A percentile compares a stretch with the other conserved stretches of the same genome.
phyloP scores from a whole-genome alignment of 2,329 filamentous ascomycete genomes.

The Colletotrichum abscissum region DNA sequence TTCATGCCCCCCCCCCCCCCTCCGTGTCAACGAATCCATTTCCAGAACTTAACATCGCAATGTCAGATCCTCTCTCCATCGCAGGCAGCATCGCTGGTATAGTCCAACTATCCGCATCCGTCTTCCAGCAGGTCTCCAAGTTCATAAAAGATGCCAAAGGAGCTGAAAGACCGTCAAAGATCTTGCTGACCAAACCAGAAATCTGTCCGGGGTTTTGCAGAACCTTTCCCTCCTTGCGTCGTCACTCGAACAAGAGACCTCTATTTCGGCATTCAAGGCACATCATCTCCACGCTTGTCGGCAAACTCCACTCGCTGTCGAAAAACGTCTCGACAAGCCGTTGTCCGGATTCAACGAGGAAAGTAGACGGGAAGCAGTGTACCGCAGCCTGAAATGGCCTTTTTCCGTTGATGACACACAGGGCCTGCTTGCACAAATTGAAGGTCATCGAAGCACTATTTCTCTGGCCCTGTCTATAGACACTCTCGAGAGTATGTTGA shows the following conservation, averaged over 20 bases:
- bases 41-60: not conserved
- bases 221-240: conserved; percentile 7
- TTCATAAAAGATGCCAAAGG: not conserved
- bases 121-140: not conserved
- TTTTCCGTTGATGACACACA: not conserved
- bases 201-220: not conserved
- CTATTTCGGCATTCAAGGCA: not conserved
- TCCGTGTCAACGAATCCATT: too few species aligned
- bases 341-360: not conserved
- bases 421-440: not conserved
- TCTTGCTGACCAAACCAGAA: not conserved
- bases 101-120: not conserved
- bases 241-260: not conserved
- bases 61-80: not conserved
- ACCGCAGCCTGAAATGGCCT: conserved; percentile 1
- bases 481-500: not conserved
- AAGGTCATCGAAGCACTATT: not conserved
- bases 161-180: not conserved
- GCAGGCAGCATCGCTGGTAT: not conserved
- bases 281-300: not conserved
- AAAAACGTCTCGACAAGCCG: not conserved
- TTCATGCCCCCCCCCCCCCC: too few species aligned
- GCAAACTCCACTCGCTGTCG: not conserved
- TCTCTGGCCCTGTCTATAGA: not conserved
- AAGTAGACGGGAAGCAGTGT: not conserved